A percentile compares a stretch with the other conserved stretches of the same genome.
These are phyloP conservation scores for Solioccasus polychromus DNA, from an alignment of 768 basidiomycete genomes.

Conservation along the genomic window DNA sequence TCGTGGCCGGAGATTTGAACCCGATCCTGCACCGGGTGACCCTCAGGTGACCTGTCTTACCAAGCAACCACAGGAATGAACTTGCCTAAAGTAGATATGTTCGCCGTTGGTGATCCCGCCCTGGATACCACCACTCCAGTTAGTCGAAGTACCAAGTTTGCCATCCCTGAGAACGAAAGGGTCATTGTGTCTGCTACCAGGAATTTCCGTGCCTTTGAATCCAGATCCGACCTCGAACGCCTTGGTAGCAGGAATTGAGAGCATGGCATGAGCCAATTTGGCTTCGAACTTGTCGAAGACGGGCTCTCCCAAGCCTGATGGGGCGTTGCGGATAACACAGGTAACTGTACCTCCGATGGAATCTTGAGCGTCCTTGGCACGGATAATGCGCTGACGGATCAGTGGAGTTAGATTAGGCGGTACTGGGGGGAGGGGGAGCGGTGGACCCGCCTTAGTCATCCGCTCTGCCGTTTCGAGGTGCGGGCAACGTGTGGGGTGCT, in stretches of 20 bases:
- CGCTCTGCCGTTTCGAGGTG: constrained; percentile 82
- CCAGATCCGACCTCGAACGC: constrained; percentile 98
- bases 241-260: constrained; percentile 98
- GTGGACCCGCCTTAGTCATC: constrained; percentile 73
- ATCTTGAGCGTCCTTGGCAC: constrained; percentile 86
- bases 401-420: constrained; percentile 36
- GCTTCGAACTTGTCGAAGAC: constrained; percentile 99
- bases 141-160: constrained; percentile 77
- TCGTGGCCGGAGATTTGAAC: constrained; percentile 99
- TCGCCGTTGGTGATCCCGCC: constrained; percentile 98
- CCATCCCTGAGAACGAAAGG: constrained; percentile 72
- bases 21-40: constrained; percentile 61
- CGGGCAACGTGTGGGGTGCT: constrained; percentile 84
- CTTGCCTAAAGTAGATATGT: constrained; percentile 93
- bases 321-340: constrained; percentile 90
- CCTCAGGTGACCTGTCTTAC: constrained; percentile 6
- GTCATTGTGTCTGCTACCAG: constrained; percentile 94
- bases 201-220: constrained; percentile 90
- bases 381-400: constrained; percentile 74
- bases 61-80: not conserved
- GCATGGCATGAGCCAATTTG: constrained; percentile 93
- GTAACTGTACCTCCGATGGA: constrained; percentile 99
- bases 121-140: constrained; percentile 97
- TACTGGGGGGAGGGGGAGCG: too few species aligned
- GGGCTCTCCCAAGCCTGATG: constrained; percentile 92